phyloP scores from a whole-genome alignment of 225 moss, liverwort and hornwort species.

The Asterella californica region DNA sequence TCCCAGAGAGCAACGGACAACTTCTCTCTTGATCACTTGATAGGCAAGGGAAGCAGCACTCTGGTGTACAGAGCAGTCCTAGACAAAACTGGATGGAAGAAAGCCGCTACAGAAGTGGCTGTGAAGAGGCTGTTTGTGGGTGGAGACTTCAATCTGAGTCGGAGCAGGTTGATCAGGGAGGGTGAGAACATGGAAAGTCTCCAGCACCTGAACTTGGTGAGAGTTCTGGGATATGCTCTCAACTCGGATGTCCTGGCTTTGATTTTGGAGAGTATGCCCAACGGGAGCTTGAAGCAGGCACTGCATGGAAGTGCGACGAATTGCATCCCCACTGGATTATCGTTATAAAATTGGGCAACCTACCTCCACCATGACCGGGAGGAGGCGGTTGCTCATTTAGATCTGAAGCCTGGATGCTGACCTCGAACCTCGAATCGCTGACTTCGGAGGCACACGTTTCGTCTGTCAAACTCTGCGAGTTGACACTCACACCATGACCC shows the following conservation, averaged over 20 bases:
- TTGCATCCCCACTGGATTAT: not conserved
- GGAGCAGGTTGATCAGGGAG: not conserved
- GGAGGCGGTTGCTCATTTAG: constrained; percentile 20
- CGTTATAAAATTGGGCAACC: constrained; percentile 22
- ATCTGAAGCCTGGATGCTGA: constrained; percentile 26
- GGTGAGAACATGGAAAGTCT: constrained; percentile 1
- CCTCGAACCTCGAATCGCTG: constrained; percentile 24
- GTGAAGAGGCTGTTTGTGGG: not conserved
- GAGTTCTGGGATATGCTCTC: constrained; percentile 12
- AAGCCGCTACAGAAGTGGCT: not conserved
- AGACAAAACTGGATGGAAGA: not conserved
- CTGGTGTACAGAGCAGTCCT: not conserved
- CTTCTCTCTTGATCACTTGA: not conserved
- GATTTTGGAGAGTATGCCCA: constrained; percentile 30
- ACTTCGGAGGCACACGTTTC: constrained; percentile 22
- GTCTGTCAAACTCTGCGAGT: not conserved
- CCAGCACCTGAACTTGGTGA: constrained; percentile 24
- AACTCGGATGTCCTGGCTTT: constrained; percentile 15
- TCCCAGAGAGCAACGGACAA: not conserved
- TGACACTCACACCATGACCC: constrained; percentile 10
- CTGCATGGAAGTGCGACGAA: not conserved
- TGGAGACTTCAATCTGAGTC: not conserved
- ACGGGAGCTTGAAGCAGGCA: constrained; percentile 11
- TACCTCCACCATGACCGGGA: constrained; percentile 30
- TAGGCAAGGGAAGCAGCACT: not conserved